phyloP scores from a whole-genome alignment of 192 early-diverging fungal species.

The Rhizoclosmatium globosum region DNA sequence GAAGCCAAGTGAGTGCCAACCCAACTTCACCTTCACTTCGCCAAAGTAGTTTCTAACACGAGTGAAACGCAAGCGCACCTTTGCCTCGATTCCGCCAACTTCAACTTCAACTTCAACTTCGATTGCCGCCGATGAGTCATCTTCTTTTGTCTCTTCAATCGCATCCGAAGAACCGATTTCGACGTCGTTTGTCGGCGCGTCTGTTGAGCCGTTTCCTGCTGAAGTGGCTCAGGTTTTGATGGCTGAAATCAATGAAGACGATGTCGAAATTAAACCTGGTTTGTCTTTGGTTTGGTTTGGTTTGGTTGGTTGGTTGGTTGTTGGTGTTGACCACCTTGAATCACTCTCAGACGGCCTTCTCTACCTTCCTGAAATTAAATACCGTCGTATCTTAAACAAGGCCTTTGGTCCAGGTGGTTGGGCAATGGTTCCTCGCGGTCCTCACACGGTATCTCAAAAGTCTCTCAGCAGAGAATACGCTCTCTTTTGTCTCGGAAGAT shows the following conservation, averaged over 20 bases:
- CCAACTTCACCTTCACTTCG: too few species aligned
- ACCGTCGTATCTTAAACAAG: conserved; percentile 92
- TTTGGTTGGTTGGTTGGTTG: neutral
- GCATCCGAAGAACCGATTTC: neutral
- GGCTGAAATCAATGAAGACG: conserved; percentile 72
- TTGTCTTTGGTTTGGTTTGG: neutral
- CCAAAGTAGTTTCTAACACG: too few species aligned
- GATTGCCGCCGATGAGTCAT: too few species aligned
- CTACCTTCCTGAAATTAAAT: conserved; percentile 97
- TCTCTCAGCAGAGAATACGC: conserved; percentile 90
- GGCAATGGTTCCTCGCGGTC: conserved; percentile 78
- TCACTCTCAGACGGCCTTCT: conserved; percentile 79
- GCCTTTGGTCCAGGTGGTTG: conserved; percentile 90
- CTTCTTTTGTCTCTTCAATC: too few species aligned
- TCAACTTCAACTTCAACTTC: too few species aligned
- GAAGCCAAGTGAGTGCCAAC: too few species aligned
- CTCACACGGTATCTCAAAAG: conserved; percentile 71
- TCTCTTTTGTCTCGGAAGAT: conserved; percentile 85
- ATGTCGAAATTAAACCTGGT: conserved; percentile 95
- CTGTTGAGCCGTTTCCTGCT: conserved; percentile 74
- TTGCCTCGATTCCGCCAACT: too few species aligned
- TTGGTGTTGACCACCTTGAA: neutral
- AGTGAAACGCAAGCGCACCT: too few species aligned
- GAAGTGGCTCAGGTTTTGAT: conserved; percentile 76
- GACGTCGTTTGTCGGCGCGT: conserved; percentile 69